Percentiles rank a stretch among this genome's conserved stretches.
These are phyloP conservation scores for Moniliophthora roreri DNA, from an alignment of 1,284 basidiomycete genomes.

Conservation along the genomic window DNA sequence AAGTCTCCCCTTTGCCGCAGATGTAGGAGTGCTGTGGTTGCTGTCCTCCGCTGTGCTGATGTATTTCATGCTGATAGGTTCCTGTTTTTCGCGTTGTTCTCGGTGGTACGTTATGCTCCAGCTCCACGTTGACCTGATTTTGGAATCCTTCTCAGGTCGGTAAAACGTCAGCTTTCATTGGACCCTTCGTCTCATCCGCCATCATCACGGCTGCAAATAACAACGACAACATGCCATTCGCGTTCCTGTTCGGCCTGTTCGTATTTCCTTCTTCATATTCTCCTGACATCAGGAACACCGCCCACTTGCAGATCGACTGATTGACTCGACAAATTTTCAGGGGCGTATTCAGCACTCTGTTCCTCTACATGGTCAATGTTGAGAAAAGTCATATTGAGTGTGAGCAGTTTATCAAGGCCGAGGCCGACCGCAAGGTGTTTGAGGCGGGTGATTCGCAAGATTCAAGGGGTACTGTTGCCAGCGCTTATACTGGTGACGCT, in stretches of 20 bases:
- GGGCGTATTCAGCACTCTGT: conserved; percentile 59
- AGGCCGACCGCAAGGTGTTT: conserved; percentile 52
- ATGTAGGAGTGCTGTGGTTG: conserved; percentile 44
- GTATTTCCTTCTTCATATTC: conserved; percentile 24
- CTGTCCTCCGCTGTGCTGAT: conserved; percentile 8
- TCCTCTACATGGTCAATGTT: conserved; percentile 70
- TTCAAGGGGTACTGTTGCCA: conserved; percentile 4
- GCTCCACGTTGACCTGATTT: background rate
- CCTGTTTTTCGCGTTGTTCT: conserved; percentile 77
- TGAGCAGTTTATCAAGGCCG: conserved; percentile 60
- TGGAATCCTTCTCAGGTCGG: conserved; percentile 42
- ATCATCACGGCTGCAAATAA: conserved; percentile 69
- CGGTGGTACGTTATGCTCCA: conserved; percentile 44
- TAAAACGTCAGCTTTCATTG: conserved; percentile 83
- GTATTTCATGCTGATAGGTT: conserved; percentile 44
- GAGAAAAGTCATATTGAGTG: conserved; percentile 70
- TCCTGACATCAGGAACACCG: background rate
- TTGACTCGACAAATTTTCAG: conserved; percentile 30
- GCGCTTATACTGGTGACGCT: conserved; percentile 13
- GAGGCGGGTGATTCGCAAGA: conserved; percentile 12
- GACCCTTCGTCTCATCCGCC: conserved; percentile 75
- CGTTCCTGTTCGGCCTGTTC: conserved; percentile 74
- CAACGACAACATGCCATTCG: conserved; percentile 82
- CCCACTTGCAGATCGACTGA: background rate
- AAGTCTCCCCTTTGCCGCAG: conserved; percentile 74